Conservation (phyloP, 2,329 filamentous ascomycete species). For the Pezicula neosporulosa region DNA sequence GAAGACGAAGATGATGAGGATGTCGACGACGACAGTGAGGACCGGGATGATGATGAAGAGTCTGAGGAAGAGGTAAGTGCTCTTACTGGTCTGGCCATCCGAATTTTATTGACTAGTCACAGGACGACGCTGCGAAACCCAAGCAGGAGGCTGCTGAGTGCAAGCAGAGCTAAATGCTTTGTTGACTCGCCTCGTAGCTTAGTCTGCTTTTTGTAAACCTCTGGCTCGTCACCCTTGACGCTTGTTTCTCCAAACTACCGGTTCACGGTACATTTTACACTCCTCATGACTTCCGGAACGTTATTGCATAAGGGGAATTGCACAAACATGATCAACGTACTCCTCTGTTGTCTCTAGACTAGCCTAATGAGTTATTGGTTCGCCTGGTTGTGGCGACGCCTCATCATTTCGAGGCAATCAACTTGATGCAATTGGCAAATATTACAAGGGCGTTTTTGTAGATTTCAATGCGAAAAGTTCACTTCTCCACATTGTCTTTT, state of each 20-base stretch:
- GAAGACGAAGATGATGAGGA: constrained; percentile 88
- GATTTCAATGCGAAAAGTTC: neutral
- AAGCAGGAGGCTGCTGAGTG: constrained; percentile 94
- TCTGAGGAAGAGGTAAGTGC: constrained; percentile 71
- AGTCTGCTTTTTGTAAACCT: neutral
- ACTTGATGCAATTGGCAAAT: neutral
- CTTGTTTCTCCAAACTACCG: constrained; percentile 1
- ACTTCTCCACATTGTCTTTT: neutral
- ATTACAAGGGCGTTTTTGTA: neutral
- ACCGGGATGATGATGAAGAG: constrained; percentile 71
- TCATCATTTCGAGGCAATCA: neutral
- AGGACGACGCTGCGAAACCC: constrained; percentile 86
- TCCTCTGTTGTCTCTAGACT: constrained; percentile 25
- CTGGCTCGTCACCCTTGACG: constrained; percentile 1
- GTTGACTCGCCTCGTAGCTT: neutral
- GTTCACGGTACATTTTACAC: neutral
- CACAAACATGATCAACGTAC: constrained; percentile 12
- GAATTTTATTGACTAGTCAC: constrained; percentile 20
- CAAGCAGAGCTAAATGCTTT: constrained; percentile 75
- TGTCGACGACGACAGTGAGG: constrained; percentile 79
- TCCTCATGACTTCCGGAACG: constrained; percentile 1
- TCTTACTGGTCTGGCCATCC: constrained; percentile 7
- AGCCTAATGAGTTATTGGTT: constrained; percentile 23
- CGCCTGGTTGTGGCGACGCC: neutral
- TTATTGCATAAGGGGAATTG: neutral